These are phyloP conservation scores for Jacaranda mimosifolia DNA, from an alignment of 257 asterid species.

Conservation along the genomic window DNA sequence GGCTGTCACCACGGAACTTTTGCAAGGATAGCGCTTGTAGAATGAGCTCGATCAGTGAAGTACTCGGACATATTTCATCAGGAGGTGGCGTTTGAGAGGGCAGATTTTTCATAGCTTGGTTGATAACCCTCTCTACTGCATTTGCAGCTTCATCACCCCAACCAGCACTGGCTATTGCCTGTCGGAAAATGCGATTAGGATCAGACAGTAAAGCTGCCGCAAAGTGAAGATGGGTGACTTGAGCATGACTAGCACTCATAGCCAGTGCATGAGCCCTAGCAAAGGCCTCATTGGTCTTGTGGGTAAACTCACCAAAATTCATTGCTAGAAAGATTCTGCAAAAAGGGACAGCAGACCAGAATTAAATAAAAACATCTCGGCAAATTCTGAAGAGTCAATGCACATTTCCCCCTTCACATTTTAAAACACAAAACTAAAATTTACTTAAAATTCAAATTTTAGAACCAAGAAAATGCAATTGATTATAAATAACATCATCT, in stretches of 20 bases:
- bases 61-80: slow-evolving; percentile 66
- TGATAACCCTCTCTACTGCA: slow-evolving; percentile 55
- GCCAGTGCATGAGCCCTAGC: slow-evolving; percentile 76
- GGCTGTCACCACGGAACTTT: slow-evolving; percentile 64
- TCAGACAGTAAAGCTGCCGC: slow-evolving; percentile 62
- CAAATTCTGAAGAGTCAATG: neutral
- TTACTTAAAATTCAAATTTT: too few relatives aligned
- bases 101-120: slow-evolving; percentile 59
- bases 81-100: slow-evolving; percentile 73
- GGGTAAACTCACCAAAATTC: slow-evolving; percentile 82
- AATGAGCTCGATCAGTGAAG: slow-evolving; percentile 65
- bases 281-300: slow-evolving; percentile 74
- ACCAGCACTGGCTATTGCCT: slow-evolving; percentile 62
- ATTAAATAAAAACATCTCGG: neutral
- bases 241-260: slow-evolving; percentile 66
- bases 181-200: slow-evolving; percentile 62
- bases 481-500: too few relatives aligned
- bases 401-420: neutral
- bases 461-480: too few relatives aligned
- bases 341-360: neutral
- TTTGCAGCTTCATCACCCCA: slow-evolving; percentile 63
- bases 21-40: slow-evolving; percentile 68
- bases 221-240: slow-evolving; percentile 71
- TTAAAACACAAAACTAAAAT: neutral
- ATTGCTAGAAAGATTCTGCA: slow-evolving; percentile 39